Evolutionary conservation across 1,139 yeast species (phyloP), one percentile per base, ranked within the genome.

Genomic region (Debaryomyces singareniensis): DNA sequence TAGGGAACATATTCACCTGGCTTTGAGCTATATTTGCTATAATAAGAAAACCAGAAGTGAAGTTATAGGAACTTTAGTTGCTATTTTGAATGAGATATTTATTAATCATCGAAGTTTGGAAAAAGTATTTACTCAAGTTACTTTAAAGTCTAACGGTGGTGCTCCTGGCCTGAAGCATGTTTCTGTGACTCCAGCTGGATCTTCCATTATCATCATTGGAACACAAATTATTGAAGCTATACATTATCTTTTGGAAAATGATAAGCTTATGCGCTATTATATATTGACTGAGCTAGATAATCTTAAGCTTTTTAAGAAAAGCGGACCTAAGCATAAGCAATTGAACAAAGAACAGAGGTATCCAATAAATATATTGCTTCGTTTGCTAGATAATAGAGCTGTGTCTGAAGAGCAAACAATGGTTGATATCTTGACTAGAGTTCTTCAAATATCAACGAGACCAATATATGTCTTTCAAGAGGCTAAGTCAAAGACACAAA

Each of bases 241-340:
- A 20, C 85, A 81, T 40, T 78, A 71, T 44, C 60, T 89, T 31
- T 66, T 87, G 30, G 86, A 83, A 34, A 67, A 77, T 28, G 84
- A 80, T 40, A 68, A 71, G 13, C 84, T 78, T 40, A 65, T 84
- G 47, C 71, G 93, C 36, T 78, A 78, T 45, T 87, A 78, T 47
- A 78, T 89, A 47, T 62, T 89, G 35, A 76, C 83, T 4, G 95
- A 86, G 42, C 95, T 86, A 48, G 96, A 87, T 24, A 70, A 68
- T 29, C 62, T 75, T 18, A 61, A 73, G 33, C 51, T 74, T 13
- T 47, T 66, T 30, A 75, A 69, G 42, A 71, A 71, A 34, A 23
- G 11, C 13, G 21, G 21, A 18, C 39, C 53, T 27, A 62, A 58
- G 35, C 58, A 58, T 20, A 67, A 64, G 36, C 37, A 51, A 23